A percentile compares a stretch with the other conserved stretches of the same genome.
Evolutionary conservation across 495 filamentous ascomycete species (phyloP).

Genomic region (Aspergillus mulundensis): DNA sequence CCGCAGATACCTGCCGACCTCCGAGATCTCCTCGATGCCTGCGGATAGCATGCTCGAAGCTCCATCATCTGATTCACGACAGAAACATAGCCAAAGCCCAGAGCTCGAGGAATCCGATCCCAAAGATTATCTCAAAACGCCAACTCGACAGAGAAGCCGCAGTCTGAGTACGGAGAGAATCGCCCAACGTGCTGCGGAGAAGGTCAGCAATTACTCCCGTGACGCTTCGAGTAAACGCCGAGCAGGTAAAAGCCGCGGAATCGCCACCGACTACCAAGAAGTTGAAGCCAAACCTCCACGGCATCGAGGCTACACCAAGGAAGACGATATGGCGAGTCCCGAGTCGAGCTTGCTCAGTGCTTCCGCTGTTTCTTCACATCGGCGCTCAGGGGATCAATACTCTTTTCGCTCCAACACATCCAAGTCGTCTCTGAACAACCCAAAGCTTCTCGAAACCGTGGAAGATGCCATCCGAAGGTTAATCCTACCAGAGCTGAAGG

Average conservation of each 20-base stretch:
- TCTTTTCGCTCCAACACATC: slow-evolving; percentile 74
- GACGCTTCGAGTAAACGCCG: slow-evolving; percentile 50
- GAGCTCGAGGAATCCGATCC: slow-evolving; percentile 37
- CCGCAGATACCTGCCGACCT: slow-evolving; percentile 56
- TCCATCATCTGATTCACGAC: slow-evolving; percentile 42
- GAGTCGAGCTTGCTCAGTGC: slow-evolving; percentile 72
- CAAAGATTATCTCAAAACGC: slow-evolving; percentile 60
- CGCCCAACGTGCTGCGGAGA: slow-evolving; percentile 66
- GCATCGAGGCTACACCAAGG: slow-evolving; percentile 58
- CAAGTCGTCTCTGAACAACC: slow-evolving; percentile 89
- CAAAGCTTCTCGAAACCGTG: slow-evolving; percentile 88
- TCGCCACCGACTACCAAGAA: slow-evolving; percentile 57
- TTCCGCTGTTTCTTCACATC: slow-evolving; percentile 65
- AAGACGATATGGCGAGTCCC: slow-evolving; percentile 59
- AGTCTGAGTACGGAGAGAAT: slow-evolving; percentile 73
- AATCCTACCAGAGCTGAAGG: slow-evolving; percentile 87
- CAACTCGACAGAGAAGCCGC: slow-evolving; percentile 60
- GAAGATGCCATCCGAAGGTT: slow-evolving; percentile 92
- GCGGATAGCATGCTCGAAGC: slow-evolving; percentile 86
- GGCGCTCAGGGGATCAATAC: slow-evolving; percentile 68
- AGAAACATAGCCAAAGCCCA: slow-evolving; percentile 56
- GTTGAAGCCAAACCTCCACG: slow-evolving; percentile 53
- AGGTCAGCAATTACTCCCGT: slow-evolving; percentile 49
- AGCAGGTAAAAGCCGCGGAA: slow-evolving; percentile 53
- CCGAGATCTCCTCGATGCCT: slow-evolving; percentile 88